These are phyloP conservation scores for Chytriomyces hyalinus DNA, from an alignment of 192 early-diverging fungal species.

Conservation along the genomic window DNA sequence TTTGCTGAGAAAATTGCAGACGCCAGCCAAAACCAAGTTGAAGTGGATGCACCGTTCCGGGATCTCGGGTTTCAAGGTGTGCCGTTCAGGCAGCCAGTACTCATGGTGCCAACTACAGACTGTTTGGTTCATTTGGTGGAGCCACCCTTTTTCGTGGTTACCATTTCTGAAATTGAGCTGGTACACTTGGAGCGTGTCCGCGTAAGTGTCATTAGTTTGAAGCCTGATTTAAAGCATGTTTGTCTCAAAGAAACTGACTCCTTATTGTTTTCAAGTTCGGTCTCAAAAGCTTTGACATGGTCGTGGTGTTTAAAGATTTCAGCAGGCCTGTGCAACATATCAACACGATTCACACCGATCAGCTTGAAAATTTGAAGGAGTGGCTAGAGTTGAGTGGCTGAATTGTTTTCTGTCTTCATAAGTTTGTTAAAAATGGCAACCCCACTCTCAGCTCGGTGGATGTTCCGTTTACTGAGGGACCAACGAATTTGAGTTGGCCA, in stretches of 20 bases:
- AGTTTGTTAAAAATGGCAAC: not conserved
- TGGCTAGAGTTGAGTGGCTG: constrained; percentile 73
- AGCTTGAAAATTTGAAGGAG: constrained; percentile 93
- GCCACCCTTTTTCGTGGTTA: constrained; percentile 88
- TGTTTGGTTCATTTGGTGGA: constrained; percentile 96
- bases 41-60: constrained; percentile 92
- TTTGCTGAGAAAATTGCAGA: constrained; percentile 90
- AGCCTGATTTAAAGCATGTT: not conserved
- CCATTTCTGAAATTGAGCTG: constrained; percentile 90
- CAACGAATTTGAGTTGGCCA: constrained; percentile 92
- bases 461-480: constrained; percentile 90
- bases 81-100: constrained; percentile 86
- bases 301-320: constrained; percentile 96
- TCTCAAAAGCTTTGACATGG: constrained; percentile 98
- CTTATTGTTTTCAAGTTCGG: constrained; percentile 72
- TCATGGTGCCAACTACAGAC: constrained; percentile 93
- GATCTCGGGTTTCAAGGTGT: constrained; percentile 96
- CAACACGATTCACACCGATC: constrained; percentile 90
- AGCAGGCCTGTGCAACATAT: constrained; percentile 87
- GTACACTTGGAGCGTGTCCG: constrained; percentile 95
- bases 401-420: not conserved
- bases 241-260: not conserved
- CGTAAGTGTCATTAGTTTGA: constrained; percentile 40
- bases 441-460: constrained; percentile 75
- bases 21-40: constrained; percentile 76